Percentiles rank a stretch among this genome's conserved stretches.
phyloP scores from a whole-genome alignment of 2,329 filamentous ascomycete species.

The Cyphellophora europaea region DNA sequence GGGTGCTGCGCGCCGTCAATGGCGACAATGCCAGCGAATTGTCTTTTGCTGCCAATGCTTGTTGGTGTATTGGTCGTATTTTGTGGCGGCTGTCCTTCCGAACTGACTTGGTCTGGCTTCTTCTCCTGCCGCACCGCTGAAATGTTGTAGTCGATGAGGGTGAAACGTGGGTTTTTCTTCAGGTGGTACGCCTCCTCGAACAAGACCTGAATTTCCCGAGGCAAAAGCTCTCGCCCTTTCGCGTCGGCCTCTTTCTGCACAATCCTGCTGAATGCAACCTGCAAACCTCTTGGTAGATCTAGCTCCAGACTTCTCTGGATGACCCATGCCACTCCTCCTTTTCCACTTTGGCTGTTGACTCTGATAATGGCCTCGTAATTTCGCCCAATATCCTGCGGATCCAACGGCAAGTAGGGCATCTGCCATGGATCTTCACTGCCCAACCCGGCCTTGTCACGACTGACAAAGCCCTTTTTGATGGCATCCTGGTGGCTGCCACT shows the following conservation, averaged over 20 bases:
- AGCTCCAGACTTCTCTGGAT: constrained; percentile 82
- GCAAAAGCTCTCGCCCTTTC: constrained; percentile 73
- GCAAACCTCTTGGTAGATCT: constrained; percentile 83
- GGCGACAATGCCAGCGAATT: constrained; percentile 76
- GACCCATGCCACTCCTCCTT: constrained; percentile 91
- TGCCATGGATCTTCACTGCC: constrained; percentile 64
- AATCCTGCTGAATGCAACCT: constrained; percentile 80
- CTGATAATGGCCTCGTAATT: constrained; percentile 98
- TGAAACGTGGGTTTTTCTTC: constrained; percentile 73
- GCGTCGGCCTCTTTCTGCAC: constrained; percentile 75
- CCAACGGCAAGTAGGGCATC: constrained; percentile 84
- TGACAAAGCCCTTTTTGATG: constrained; percentile 76
- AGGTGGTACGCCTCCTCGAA: constrained; percentile 86
- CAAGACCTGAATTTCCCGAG: constrained; percentile 74
- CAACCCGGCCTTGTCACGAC: constrained; percentile 52
- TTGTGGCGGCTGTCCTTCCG: constrained; percentile 9
- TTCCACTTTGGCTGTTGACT: constrained; percentile 93
- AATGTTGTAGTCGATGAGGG: constrained; percentile 85
- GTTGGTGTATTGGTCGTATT: constrained; percentile 71
- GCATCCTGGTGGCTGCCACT: constrained; percentile 90
- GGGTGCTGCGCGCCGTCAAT: constrained; percentile 73
- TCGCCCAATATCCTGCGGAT: constrained; percentile 85
- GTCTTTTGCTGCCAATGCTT: constrained; percentile 66
- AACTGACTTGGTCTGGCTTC: not conserved
- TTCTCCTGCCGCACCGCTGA: constrained; percentile 61